Conservation (phyloP, 2,329 filamentous ascomycete genomes). For the Scedosporium dehoogii region DNA sequence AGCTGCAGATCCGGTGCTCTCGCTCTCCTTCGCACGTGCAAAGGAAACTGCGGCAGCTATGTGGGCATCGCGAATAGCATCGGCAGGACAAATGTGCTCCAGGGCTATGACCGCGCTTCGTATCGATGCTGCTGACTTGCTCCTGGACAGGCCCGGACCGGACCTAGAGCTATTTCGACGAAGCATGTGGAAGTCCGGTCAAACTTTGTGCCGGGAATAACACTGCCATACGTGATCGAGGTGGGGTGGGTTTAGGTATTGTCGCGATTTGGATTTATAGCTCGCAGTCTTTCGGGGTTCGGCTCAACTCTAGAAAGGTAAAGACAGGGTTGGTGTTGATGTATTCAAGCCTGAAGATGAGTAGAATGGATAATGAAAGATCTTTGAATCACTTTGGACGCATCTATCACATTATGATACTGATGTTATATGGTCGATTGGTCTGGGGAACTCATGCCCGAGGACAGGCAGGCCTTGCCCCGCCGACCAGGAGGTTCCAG, state of each 20-base stretch:
- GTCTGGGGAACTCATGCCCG: too few species aligned
- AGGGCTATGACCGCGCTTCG: conserved; percentile 29
- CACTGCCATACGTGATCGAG: background rate
- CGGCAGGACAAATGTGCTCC: conserved; percentile 36
- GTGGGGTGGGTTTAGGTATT: background rate
- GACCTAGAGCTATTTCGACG: conserved; percentile 37
- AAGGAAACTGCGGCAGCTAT: conserved; percentile 54
- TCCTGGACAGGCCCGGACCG: conserved; percentile 33
- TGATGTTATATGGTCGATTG: too few species aligned
- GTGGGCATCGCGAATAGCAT: conserved; percentile 49
- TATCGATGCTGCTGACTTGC: conserved; percentile 43
- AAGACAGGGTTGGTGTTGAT: too few species aligned
- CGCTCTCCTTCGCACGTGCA: conserved; percentile 35
- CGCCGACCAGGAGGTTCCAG: too few species aligned
- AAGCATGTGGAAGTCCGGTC: conserved; percentile 27
- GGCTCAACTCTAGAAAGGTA: too few species aligned
- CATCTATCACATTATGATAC: too few species aligned
- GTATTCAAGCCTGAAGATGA: too few species aligned
- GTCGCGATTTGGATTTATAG: too few species aligned
- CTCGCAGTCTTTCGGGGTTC: too few species aligned
- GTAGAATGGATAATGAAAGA: too few species aligned
- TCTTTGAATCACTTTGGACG: too few species aligned
- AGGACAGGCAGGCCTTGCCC: too few species aligned
- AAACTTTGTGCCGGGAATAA: background rate
- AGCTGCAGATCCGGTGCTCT: conserved; percentile 23